Base-by-base conservation (phyloP, 495 filamentous ascomycete genomes). In the Xylaria grammica region DNA sequence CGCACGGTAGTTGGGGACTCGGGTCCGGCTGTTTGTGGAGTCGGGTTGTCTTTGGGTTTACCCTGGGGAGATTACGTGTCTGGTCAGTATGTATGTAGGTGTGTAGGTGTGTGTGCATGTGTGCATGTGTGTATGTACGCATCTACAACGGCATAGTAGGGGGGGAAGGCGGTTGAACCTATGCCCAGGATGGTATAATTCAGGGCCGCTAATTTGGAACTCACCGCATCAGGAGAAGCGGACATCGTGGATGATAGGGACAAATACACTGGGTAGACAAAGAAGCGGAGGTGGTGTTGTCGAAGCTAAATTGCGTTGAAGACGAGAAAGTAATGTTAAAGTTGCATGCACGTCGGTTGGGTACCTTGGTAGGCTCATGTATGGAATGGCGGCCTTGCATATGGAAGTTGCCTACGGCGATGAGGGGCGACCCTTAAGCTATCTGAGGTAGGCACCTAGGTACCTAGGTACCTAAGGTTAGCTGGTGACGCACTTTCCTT, bases 1-100 rank as follows among this genome's bases (percentile, higher is more conserved):
- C 89, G 85, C 42, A 89, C 92, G 26, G 93, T 96, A 0, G 91
- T 94, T 8, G 92, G 91, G 19, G 93, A 96, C 75, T 96, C 92
- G 48, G 92, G 79, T 17, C 63, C 69, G 8, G 67, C 68, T n/a
- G 71, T 66, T 19, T 75, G 48, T 19, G 70, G 26, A 24, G 22
- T 53, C 19, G 63, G 55, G 29, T 65, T 52, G 38, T 60, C 53
- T 61, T 80, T 82, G 68, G 60, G 63, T 75, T 81, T 72, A 32
- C 32, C 71, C 70, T 67, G 42, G 17, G 27, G 42, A 48, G 9
- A 36, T 9, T 7, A 50, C 40, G n/a, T 20, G 20, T 4, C 29
- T 22, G 5, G 51, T 63, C 24, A 63, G 60, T 17, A 63, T 32
- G 26, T 24, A 11, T 46, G 8, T 6, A 42, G 3, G 3, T 9